Evolutionary conservation across 805 yeast species (phyloP).

Genomic region (Cyberlindnera veronae): DNA sequence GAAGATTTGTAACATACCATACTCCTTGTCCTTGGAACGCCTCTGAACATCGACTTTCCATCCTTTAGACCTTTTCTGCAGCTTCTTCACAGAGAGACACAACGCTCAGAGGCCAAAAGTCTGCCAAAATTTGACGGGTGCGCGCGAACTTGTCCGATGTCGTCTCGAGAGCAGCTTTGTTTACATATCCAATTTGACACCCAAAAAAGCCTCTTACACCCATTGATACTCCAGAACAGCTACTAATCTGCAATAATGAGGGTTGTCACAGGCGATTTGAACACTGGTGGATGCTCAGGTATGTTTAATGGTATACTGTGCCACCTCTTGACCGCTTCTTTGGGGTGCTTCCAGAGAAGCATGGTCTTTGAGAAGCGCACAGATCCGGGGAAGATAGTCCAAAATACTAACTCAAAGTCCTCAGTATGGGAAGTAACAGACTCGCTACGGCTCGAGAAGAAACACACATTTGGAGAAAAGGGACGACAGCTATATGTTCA

Average conservation of each 20-base stretch:
- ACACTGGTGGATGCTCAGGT: constrained; percentile 15
- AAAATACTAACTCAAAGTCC: constrained; percentile 1
- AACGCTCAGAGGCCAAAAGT: background rate
- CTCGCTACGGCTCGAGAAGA: constrained; percentile 7
- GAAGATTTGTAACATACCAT: constrained; percentile 1
- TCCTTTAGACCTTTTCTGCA: too few relatives aligned
- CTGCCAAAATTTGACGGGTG: constrained; percentile 1
- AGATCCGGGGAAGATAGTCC: constrained; percentile 5
- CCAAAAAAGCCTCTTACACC: background rate
- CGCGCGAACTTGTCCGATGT: background rate
- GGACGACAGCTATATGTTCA: constrained; percentile 17
- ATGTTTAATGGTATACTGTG: background rate
- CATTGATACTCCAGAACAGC: background rate
- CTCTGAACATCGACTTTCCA: too few relatives aligned
- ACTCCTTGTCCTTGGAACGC: too few relatives aligned
- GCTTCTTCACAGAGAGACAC: too few relatives aligned
- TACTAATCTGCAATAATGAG: constrained; percentile 2
- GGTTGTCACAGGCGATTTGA: constrained; percentile 8
- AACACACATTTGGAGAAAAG: constrained; percentile 7
- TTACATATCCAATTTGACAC: constrained; percentile 2
- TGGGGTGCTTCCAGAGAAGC: background rate
- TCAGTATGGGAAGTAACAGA: constrained; percentile 12
- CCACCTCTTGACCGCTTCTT: background rate
- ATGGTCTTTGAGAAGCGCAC: background rate
- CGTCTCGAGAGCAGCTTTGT: background rate